Percentiles rank a stretch among this genome's conserved stretches.
Evolutionary conservation across 805 yeast species (phyloP).

Genomic region (Candida cerambycidarum): DNA sequence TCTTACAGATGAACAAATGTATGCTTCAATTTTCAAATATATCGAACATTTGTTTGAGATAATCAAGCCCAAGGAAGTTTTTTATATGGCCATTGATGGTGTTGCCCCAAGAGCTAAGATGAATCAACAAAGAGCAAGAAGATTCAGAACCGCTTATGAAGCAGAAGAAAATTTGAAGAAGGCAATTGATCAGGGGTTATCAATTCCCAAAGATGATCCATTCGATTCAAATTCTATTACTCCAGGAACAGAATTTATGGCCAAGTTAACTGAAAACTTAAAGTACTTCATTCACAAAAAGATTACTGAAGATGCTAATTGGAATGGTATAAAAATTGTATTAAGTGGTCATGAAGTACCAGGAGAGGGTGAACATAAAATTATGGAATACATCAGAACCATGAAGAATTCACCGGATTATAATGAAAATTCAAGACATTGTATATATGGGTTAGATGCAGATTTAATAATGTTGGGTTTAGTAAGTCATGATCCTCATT

Average conservation of each 20-base stretch:
- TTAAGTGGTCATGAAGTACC: slow-evolving; percentile 95
- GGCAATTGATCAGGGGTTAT: slow-evolving; percentile 71
- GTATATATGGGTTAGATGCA: slow-evolving; percentile 95
- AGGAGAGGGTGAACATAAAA: slow-evolving; percentile 98
- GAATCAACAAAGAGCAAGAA: slow-evolving; percentile 96
- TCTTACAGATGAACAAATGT: slow-evolving; percentile 87
- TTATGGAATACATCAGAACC: slow-evolving; percentile 86
- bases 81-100: slow-evolving; percentile 97
- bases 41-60: slow-evolving; percentile 90
- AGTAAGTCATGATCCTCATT: slow-evolving; percentile 93
- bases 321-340: slow-evolving; percentile 77
- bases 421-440: slow-evolving; percentile 82
- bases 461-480: slow-evolving; percentile 93
- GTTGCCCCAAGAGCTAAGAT: slow-evolving; percentile 98
- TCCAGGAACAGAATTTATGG: slow-evolving; percentile 97
- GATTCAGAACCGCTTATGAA: slow-evolving; percentile 91
- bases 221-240: slow-evolving; percentile 93
- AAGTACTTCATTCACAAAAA: slow-evolving; percentile 88
- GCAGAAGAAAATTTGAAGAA: slow-evolving; percentile 78
- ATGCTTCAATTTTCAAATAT: slow-evolving; percentile 86
- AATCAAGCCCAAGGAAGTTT: slow-evolving; percentile 80
- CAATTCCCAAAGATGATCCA: slow-evolving; percentile 77
- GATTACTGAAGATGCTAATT: slow-evolving; percentile 78
- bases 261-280: slow-evolving; percentile 74
- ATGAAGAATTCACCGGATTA: slow-evolving; percentile 72